Base-by-base conservation (phyloP, 2,329 filamentous ascomycete species). In the Sporothrix variecibatus region DNA sequence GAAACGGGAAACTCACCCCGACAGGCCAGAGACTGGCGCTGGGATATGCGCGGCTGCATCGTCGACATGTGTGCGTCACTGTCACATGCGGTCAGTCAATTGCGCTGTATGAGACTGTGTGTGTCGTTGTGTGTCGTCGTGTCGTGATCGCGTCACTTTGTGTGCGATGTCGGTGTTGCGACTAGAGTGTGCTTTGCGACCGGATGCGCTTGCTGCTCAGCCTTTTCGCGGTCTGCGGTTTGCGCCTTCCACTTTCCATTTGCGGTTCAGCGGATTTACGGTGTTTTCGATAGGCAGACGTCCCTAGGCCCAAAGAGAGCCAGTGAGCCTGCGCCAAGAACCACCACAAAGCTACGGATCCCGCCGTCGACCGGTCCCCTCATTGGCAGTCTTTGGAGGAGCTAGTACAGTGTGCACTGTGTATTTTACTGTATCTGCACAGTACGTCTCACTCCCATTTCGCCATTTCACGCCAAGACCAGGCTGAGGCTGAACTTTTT, bases 11-110 rank as follows among this genome's bases (percentile, higher is more conserved):
- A 71, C 75, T 3, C 58, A 76, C 75, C 75, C 28, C 70, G 71
- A 60, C 75, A 76, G 12, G 75, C 75, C 51, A 76, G 62, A 1
- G 73, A 73, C 34, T 68, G 75, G 31, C 75, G 75, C 67, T 76
- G 75, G 1, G 75, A 76, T 53, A 75, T 65, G n/a, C 75, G 75
- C 5, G 72, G 73, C 58, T 65, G 71, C 40, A 62, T 51, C 20
- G 70, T 38, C 53, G 70, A 17, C 40, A 56, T 60, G 23, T 31
- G 28, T 62, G 28, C 12, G 58, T 31, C 51, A n/a, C 28, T 17
- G 31, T 31, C 28, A 2, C 31, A 20, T 51, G 5, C 3, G 28
- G 28, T 28, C 28, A 23, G 7, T 7, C 9, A 3, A 1, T 23
- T 26, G 40, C 4, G 38, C 0, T 15, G 31, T 5, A 3, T 31